These are phyloP conservation scores for Pichia nakasei DNA, from an alignment of 805 yeast species.

Conservation along the genomic window DNA sequence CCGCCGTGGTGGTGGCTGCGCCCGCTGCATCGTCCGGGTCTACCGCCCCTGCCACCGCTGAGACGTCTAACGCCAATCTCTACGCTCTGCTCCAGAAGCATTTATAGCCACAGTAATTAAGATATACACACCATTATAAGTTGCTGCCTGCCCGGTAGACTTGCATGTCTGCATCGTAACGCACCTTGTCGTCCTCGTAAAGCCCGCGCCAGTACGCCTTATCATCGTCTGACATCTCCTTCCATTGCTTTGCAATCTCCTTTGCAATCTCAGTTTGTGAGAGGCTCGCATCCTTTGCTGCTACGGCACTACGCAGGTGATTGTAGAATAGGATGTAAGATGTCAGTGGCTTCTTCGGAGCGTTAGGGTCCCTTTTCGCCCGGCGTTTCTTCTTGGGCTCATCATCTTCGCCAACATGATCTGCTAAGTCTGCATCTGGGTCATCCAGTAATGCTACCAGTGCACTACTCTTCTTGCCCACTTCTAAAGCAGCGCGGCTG, in stretches of 20 bases:
- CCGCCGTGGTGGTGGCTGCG: too few species aligned
- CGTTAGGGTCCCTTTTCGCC: constrained; percentile 64
- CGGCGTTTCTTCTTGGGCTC: constrained; percentile 35
- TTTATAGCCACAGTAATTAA: too few species aligned
- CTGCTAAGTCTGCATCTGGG: too few species aligned
- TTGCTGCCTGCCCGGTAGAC: constrained; percentile 15
- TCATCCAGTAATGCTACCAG: neutral
- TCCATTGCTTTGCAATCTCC: constrained; percentile 76
- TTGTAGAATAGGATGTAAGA: constrained; percentile 75
- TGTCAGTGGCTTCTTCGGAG: constrained; percentile 92
- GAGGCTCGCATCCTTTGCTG: constrained; percentile 63
- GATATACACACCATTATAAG: neutral
- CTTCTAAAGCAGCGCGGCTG: neutral
- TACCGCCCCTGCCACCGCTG: too few species aligned
- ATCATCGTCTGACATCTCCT: constrained; percentile 55
- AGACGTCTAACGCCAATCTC: too few species aligned
- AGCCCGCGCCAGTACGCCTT: constrained; percentile 63
- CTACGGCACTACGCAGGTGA: constrained; percentile 60
- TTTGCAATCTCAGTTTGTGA: constrained; percentile 72
- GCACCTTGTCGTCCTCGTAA: constrained; percentile 38
- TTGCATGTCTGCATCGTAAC: constrained; percentile 24
- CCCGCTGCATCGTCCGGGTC: too few species aligned
- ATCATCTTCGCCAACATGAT: constrained; percentile 19
- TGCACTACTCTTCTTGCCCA: neutral
- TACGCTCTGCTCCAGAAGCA: too few species aligned